Evolutionary conservation across 495 filamentous ascomycete species (phyloP), one percentile per base, ranked within the genome.

Genomic region (Cladorrhinum samala): DNA sequence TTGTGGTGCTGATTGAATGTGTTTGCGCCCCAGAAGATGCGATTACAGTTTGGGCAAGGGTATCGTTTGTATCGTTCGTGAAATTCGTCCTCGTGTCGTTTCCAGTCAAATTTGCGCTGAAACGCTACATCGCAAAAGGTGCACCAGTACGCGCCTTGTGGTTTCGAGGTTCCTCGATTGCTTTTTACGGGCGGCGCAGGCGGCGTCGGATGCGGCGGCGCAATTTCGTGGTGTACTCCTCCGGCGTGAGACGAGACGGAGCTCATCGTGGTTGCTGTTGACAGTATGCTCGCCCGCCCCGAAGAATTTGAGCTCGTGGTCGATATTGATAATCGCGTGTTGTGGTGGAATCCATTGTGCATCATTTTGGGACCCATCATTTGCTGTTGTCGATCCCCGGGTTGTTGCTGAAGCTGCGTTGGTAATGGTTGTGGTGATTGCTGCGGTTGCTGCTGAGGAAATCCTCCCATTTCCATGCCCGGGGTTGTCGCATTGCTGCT

Each of bases 71-170:
- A 73, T 36, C 74, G 71, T 57, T 77, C 74, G 68, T 77, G 74
- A 53, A 77, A 74, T 57, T 76, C 73, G 57, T 77, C 74, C 49
- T 76, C 73, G 61, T 77, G 74, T 13, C 73, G 59, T 66, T 76
- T 77, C 74, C 74, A 77, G 62, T 76, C 74, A 52, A 75, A 75
- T 59, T 77, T 77, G 50, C 73, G 66, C 58, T 76, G 74, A 45
- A 77, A 75, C 16, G 66, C 74, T 50, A 73, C 73, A 42, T 75
- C 70, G 58, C 74, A 77, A 45, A 72, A 76, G 33, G 72, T 77
- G 61, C 74, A 77, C 74, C 73, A 76, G 61, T 74, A 77, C 36
- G 70, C 70, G 30, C 65, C 63, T 37, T 58, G 64, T 3, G 60
- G 53, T 43, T 65, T 65, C 36, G 66, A 59, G 3, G 61, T 59